Base-by-base conservation (phyloP, 805 yeast genomes). In the Yarrowia yakushimensis region DNA sequence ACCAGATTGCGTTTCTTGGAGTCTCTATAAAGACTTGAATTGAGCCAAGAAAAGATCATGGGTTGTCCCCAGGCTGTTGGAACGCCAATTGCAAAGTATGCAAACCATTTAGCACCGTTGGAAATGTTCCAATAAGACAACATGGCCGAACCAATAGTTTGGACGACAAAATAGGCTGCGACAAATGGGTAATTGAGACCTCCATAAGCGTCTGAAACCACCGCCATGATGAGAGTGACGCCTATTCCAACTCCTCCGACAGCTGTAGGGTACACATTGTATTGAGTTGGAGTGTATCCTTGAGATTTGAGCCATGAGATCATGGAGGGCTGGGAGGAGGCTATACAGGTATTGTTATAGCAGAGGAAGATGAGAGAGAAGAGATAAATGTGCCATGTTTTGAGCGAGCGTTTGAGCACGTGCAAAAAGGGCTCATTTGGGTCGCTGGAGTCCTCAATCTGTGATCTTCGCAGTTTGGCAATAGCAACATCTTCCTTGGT, bases 111-210 rank as follows among this genome's bases (percentile, higher is more conserved):
- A 12, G 52, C 52, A 8, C 52, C 52, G 25, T 27, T 11, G n/a
- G 34, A 18, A 5, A 45, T 28, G 25, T 45, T 15, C 52, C 52
- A 45, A 36, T 45, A 45, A 17, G 52, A 45, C 85, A 18, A 79
- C 79, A 0, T 83, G 77, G 78, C 79, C 81, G 27, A 76, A 65
- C 0, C 83, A 1, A 45, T 11, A 12, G 13, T 45, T 8, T 45
- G 52, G 11, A 45, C 34, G 17, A 45, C 52, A 20, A 45, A 45
- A 17, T 45, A 45, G 17, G 52, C 52, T 18, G 28, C 34, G 3
- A 45, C 52, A 28, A 45, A 45, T 3, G 52, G 52, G 9, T n/a
- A 45, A 13, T 45, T 45, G 36, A 45, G 52, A 2, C 52, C 52
- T 17, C 34, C 34, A 28, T 9, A 45, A 1, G 52, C 52, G 36